Evolutionary conservation across 169 alveolate genomes (phyloP), one percentile per base, ranked within the genome.

Genomic region (Toxoplasma gondii): DNA sequence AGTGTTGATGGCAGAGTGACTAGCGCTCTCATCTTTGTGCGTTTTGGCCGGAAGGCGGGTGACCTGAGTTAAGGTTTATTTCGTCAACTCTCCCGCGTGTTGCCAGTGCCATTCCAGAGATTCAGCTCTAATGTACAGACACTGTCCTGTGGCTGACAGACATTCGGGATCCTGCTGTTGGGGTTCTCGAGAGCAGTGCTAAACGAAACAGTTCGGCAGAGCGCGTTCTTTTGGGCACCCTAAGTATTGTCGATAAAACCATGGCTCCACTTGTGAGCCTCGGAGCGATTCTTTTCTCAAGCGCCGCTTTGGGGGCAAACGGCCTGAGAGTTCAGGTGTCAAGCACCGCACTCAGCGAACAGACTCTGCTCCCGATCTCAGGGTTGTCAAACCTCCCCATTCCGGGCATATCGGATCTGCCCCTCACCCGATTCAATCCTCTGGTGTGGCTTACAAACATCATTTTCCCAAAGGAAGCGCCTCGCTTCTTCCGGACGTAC

Each of bases 361-460:
- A 64, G 78, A 64, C 78, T 7, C 78, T 24, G 78, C 78, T 64
- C 36, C 78, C 78, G 78, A 31, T 64, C n/a, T 31, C 78, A 31
- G n/a, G 78, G 1, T 64, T 64, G 78, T 24, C n/a, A 24, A 29
- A 19, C 78, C 34, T 64, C 36, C 78, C 78, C n/a, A 24, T 64
- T 39, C 41, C 78, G 78, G n/a, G 78, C 10, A 17, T 64, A 31
- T 24, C n/a, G 34, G n/a, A 19, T 31, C 34, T 64, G 34, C 78
- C 78, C n/a, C 0, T 64, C 17, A n/a, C 90, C 29, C 10, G 90
- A n/a, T 41, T 82, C 90, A 82, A 91, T 38, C 44, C 81, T 5
- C 45, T 91, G 94, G 69, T 81, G 86, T 82, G 87, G 54, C 83
- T 91, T 41, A 81, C 94, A 19, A 91, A 91, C 41, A 31, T 80